These are phyloP conservation scores for Penicillium sp. DNA, from an alignment of 2,329 filamentous ascomycete species.

Conservation along the genomic window DNA sequence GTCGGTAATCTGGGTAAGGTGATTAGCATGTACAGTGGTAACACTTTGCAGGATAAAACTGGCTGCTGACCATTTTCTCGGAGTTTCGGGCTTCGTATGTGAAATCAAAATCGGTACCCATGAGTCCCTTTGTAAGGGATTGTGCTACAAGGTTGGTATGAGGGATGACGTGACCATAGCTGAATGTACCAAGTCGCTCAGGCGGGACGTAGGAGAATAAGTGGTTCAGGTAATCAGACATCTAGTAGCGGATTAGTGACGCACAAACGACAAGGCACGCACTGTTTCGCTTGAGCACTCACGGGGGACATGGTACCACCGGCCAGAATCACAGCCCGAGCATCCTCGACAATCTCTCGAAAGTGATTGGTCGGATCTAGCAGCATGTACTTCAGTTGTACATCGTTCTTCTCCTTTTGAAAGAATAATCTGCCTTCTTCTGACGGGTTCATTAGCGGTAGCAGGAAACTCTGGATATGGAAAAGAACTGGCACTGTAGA, in stretches of 20 bases:
- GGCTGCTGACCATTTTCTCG: conserved; percentile 58
- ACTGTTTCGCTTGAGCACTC: conserved; percentile 25
- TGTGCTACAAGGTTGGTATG: conserved; percentile 77
- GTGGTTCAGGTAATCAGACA: conserved; percentile 84
- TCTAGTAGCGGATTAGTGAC: conserved; percentile 47
- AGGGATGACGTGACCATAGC: conserved; percentile 93
- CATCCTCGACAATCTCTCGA: conserved; percentile 79
- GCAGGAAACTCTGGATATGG: conserved; percentile 70
- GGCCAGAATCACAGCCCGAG: conserved; percentile 84
- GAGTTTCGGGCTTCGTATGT: conserved; percentile 78
- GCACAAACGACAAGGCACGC: not conserved
- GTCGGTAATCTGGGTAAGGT: conserved; percentile 59
- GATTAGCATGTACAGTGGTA: conserved; percentile 8
- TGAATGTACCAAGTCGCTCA: conserved; percentile 73
- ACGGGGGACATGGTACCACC: conserved; percentile 96
- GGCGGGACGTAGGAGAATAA: conserved; percentile 75
- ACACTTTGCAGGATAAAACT: not conserved
- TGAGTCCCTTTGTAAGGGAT: conserved; percentile 61
- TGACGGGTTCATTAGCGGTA: conserved; percentile 84
- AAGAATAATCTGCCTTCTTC: conserved; percentile 66
- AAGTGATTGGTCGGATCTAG: conserved; percentile 92
- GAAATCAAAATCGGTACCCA: conserved; percentile 72
- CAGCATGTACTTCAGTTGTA: conserved; percentile 79
- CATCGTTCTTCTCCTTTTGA: conserved; percentile 50
- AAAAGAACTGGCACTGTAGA: conserved; percentile 59